Percentiles rank a stretch among this genome's conserved stretches.
Evolutionary conservation across 441 rosid genomes (phyloP).

Genomic region (Viola pubescens): DNA sequence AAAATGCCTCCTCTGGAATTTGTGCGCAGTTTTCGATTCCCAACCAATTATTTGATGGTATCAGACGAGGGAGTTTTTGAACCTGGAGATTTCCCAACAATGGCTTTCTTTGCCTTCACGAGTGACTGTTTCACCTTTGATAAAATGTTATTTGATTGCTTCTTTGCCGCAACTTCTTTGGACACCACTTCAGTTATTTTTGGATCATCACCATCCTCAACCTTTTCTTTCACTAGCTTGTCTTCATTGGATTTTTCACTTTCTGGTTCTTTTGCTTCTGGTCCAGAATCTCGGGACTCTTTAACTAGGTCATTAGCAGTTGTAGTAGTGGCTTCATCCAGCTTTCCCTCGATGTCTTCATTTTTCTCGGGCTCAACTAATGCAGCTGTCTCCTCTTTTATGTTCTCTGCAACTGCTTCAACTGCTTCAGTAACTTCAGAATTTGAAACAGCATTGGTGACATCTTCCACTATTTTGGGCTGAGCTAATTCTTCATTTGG

Average conservation of each 20-base stretch:
- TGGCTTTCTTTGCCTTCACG: slow-evolving; percentile 63
- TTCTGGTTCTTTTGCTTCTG: slow-evolving; percentile 19
- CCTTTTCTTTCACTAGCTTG: slow-evolving; percentile 15
- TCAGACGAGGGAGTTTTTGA: slow-evolving; percentile 28
- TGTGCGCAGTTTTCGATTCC: background rate
- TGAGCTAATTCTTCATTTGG: slow-evolving; percentile 11
- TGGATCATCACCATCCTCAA: slow-evolving; percentile 26
- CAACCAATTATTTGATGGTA: slow-evolving; percentile 31
- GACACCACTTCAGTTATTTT: slow-evolving; percentile 28
- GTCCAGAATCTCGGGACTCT: slow-evolving; percentile 19
- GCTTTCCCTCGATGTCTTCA: slow-evolving; percentile 4
- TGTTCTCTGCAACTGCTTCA: slow-evolving; percentile 4
- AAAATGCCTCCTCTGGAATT: slow-evolving; percentile 8
- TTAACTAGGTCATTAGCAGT: slow-evolving; percentile 9
- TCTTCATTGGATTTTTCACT: slow-evolving; percentile 8
- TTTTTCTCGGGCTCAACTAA: slow-evolving; percentile 4
- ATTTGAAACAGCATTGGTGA: slow-evolving; percentile 4
- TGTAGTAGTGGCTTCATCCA: slow-evolving; percentile 15
- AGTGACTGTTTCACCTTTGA: slow-evolving; percentile 62
- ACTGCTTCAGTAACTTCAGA: slow-evolving; percentile 11
- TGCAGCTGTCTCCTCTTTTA: slow-evolving; percentile 7
- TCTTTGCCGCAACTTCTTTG: slow-evolving; percentile 37
- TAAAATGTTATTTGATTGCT: slow-evolving; percentile 45
- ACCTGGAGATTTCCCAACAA: slow-evolving; percentile 55
- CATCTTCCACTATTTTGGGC: slow-evolving; percentile 10